Percentiles rank a stretch among this genome's conserved stretches.
Conservation (phyloP, 2,329 filamentous ascomycete genomes). For the Penicillium sp. region DNA sequence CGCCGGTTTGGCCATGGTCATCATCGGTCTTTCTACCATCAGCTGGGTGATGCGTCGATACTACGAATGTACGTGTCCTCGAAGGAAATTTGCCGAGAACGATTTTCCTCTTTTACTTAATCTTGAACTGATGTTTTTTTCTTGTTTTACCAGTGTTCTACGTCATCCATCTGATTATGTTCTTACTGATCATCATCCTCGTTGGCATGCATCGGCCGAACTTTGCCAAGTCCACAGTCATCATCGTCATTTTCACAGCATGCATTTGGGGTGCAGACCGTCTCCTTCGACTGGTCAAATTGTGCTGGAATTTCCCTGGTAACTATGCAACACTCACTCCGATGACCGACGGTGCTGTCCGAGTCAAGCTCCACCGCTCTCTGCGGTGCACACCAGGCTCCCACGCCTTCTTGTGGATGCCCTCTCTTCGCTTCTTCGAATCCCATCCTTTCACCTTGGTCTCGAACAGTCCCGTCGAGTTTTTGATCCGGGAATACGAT, state of each 20-base stretch:
- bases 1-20: slow-evolving; percentile 46
- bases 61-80: slow-evolving; percentile 23
- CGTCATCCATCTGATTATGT: slow-evolving; percentile 8
- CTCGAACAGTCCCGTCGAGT: slow-evolving; percentile 10
- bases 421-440: slow-evolving; percentile 50
- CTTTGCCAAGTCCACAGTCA: slow-evolving; percentile 36
- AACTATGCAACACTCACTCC: slow-evolving; percentile 42
- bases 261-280: slow-evolving; percentile 50
- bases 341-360: slow-evolving; percentile 50
- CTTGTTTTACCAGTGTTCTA: slow-evolving; percentile 5
- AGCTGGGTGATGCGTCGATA: slow-evolving; percentile 4
- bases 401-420: slow-evolving; percentile 61
- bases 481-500: slow-evolving; percentile 12
- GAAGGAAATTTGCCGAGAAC: background rate
- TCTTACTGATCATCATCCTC: slow-evolving; percentile 7
- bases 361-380: slow-evolving; percentile 50
- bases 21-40: slow-evolving; percentile 29
- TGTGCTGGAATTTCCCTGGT: slow-evolving; percentile 48
- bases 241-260: slow-evolving; percentile 40
- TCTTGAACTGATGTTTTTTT: too few relatives aligned
- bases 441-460: slow-evolving; percentile 43
- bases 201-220: slow-evolving; percentile 44
- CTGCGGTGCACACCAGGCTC: slow-evolving; percentile 48
- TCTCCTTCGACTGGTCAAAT: slow-evolving; percentile 42
- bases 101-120: too few relatives aligned